A percentile compares a stretch with the other conserved stretches of the same genome.
phyloP scores from a whole-genome alignment of 495 filamentous ascomycete genomes.

The Hypoxylon trugodes region DNA sequence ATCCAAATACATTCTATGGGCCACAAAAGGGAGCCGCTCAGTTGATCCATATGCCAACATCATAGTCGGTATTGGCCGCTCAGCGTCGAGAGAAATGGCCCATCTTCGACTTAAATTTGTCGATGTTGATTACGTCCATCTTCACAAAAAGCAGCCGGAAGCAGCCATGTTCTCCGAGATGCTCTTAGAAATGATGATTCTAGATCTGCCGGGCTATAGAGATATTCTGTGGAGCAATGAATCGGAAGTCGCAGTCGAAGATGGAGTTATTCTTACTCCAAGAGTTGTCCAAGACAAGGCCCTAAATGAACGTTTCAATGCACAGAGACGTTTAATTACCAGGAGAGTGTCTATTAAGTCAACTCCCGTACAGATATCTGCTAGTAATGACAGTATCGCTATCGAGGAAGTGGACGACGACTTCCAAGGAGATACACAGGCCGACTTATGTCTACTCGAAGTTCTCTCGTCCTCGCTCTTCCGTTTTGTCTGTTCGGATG shows the following conservation, averaged over 20 bases:
- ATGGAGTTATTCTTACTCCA: not conserved
- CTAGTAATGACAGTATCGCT: not conserved
- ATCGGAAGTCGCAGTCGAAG: not conserved
- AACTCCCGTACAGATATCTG: not conserved
- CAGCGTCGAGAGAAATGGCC: not conserved
- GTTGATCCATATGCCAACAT: not conserved
- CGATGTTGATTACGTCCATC: not conserved
- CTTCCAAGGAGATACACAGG: too few species aligned
- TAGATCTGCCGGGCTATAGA: not conserved
- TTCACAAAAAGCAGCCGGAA: not conserved
- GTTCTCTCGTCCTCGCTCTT: too few species aligned
- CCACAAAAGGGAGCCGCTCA: not conserved
- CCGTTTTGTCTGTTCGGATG: too few species aligned
- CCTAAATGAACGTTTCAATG: not conserved
- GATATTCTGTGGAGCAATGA: not conserved
- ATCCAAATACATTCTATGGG: not conserved
- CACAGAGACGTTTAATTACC: not conserved
- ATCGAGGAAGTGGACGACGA: not conserved
- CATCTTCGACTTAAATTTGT: not conserved
- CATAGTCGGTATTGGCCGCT: conserved; percentile 1
- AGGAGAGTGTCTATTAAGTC: not conserved
- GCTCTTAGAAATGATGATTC: not conserved
- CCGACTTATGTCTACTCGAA: too few species aligned
- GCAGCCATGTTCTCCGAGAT: not conserved
- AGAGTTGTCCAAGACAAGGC: not conserved